Conservation (phyloP, 495 filamentous ascomycete species). For the Penicillium turbatum region DNA sequence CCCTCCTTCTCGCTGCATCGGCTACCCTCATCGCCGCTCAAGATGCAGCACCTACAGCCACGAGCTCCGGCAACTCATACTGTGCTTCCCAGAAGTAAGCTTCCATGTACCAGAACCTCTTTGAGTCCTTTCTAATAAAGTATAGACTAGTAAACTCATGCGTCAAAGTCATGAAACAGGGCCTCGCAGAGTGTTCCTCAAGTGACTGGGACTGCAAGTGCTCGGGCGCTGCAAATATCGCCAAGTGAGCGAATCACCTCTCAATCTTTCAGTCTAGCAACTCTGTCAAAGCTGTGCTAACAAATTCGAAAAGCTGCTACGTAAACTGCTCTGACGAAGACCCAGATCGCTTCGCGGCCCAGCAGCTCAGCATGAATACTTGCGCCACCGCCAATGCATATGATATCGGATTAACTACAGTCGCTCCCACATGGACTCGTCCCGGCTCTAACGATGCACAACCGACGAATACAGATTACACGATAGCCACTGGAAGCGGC, state of each 20-base stretch:
- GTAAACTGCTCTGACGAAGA: slow-evolving; percentile 18
- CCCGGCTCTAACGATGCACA: slow-evolving; percentile 10
- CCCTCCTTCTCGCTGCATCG: slow-evolving; percentile 8
- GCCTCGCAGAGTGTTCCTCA: slow-evolving; percentile 10
- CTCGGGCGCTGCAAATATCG: slow-evolving; percentile 20
- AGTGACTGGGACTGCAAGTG: slow-evolving; percentile 29
- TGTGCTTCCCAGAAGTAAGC: slow-evolving; percentile 19
- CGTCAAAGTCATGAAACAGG: slow-evolving; percentile 13
- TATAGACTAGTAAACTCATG: slow-evolving; percentile 22
- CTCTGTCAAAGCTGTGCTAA: background rate
- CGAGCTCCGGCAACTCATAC: background rate
- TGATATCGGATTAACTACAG: slow-evolving; percentile 4
- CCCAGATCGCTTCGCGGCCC: slow-evolving; percentile 8
- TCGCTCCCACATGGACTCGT: slow-evolving; percentile 12
- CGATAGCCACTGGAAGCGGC: background rate
- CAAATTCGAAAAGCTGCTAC: slow-evolving; percentile 15
- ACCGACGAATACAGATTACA: slow-evolving; percentile 7
- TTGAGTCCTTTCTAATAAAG: background rate
- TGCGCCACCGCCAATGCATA: slow-evolving; percentile 26
- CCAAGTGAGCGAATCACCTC: slow-evolving; percentile 18
- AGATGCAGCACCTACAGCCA: slow-evolving; percentile 7
- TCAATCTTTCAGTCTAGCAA: background rate
- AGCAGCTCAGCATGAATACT: slow-evolving; percentile 12
- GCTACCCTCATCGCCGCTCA: slow-evolving; percentile 12
- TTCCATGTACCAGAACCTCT: background rate